Evolutionary conservation across 116 monocot genomes (phyloP).

Genomic region (Zostera marina): DNA sequence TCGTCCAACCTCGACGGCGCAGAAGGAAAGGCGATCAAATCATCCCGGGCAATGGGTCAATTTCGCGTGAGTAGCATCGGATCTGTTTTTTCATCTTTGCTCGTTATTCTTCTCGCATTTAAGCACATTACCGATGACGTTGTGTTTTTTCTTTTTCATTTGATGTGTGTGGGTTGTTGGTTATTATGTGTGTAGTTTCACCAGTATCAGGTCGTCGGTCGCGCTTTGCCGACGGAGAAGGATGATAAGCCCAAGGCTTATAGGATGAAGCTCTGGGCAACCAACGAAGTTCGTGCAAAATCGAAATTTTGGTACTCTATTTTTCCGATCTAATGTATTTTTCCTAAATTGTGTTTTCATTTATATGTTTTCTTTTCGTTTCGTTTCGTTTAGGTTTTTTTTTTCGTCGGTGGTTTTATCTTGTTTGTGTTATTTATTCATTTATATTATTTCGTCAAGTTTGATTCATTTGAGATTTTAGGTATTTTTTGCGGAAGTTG

Average conservation of each 20-base stretch:
- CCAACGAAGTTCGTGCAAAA: constrained; percentile 86
- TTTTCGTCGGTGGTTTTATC: no score
- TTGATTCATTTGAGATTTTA: not conserved
- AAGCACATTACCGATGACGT: no score
- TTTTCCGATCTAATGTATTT: not conserved
- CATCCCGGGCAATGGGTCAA: no score
- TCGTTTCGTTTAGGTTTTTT: not conserved
- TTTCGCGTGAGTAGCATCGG: no score
- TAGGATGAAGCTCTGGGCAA: constrained; percentile 89
- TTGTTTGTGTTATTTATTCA: no score
- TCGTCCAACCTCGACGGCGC: no score
- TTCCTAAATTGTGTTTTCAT: no score
- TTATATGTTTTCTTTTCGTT: not conserved
- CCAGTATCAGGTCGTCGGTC: constrained; percentile 90
- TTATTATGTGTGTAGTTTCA: constrained; percentile 47
- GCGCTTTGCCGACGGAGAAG: constrained; percentile 48
- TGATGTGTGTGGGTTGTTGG: no score
- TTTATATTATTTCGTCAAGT: not conserved
- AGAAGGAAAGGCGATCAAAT: no score
- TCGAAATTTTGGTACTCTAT: constrained; percentile 72
- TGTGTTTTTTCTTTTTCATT: no score
- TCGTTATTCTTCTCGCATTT: no score
- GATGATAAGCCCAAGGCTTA: constrained; percentile 79
- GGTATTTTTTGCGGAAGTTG: constrained; percentile 66
- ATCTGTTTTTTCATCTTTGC: no score